phyloP scores from a whole-genome alignment of 108 stramenopile genomes.

The Stephanodiscus triporus region DNA sequence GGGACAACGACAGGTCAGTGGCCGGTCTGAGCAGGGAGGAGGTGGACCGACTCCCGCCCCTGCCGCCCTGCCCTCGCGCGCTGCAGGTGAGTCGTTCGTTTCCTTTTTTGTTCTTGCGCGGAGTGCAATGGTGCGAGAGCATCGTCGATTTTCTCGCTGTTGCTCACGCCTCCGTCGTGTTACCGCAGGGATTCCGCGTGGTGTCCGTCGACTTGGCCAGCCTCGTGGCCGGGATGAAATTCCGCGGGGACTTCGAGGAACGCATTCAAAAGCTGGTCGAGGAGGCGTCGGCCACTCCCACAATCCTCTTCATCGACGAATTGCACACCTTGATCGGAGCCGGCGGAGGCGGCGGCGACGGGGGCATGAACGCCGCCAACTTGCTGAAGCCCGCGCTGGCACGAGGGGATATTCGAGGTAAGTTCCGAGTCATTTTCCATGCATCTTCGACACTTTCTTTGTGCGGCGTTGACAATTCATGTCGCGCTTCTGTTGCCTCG shows the following conservation, averaged over 20 bases:
- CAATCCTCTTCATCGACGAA: constrained; percentile 89
- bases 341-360: constrained; percentile 85
- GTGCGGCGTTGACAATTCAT: not conserved
- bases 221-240: constrained; percentile 82
- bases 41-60: constrained; percentile 58
- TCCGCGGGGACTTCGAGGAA: constrained; percentile 89
- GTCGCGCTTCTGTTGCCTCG: not conserved
- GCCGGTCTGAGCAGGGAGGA: constrained; percentile 52
- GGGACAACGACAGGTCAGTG: constrained; percentile 31
- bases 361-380: constrained; percentile 90
- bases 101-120: not conserved
- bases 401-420: constrained; percentile 65
- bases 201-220: constrained; percentile 76
- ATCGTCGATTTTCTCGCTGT: not conserved
- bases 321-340: constrained; percentile 84
- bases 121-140: not conserved
- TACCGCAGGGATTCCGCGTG: constrained; percentile 55
- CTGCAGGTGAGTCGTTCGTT: constrained; percentile 19
- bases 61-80: constrained; percentile 69
- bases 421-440: not conserved
- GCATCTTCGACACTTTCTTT: not conserved
- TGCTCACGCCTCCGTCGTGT: too few species aligned
- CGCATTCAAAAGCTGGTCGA: constrained; percentile 76
- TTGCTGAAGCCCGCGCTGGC: constrained; percentile 90
- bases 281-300: constrained; percentile 65